Evolutionary conservation across 352 stramenopile genomes (phyloP), one percentile per base, ranked within the genome.

Genomic region (Pythium monospermum): DNA sequence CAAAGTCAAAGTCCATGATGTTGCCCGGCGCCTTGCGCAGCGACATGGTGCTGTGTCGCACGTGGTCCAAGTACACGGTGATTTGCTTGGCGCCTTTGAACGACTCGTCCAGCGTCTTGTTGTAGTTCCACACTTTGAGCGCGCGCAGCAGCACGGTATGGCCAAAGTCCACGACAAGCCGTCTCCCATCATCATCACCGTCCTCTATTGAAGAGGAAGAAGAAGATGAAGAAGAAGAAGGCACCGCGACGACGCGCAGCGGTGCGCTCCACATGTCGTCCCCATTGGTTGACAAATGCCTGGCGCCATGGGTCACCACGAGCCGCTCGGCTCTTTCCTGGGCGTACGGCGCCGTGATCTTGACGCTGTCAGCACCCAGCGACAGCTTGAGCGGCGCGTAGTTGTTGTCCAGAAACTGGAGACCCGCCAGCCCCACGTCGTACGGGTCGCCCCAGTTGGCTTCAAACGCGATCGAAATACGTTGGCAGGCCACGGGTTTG

Each of bases 81-180:
- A 88, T 66, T 41, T 81, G 68, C 37, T 91, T 89, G 23, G 64
- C 73, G 7, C 81, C 81, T 64, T 87, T 86, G 55, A 77, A 86
- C 7, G 76, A 87, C n/a, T 86, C 76, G 16, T 91, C 83, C 1
- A 85, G 57, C 26, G 68, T 75, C 28, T 75, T 73, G 63, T 90
- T 91, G 66, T 89, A 89, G 37, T 91, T 89, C 77, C 78, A 90
- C 21, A 88, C 59, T 42, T 84, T 84, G 32, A 91, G 55, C 2
- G 73, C 79, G 19, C 70, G 68, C 16, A 88, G 40, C 6, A 32
- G 62, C 12, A 83, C 61, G 19, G 47, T 59, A 5, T 81, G 61
- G 0, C 55, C 53, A 31, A 94, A 87, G 21, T 74, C 59, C 4
- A 94, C 49, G 5, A 43, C 50, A 11, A 91, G 19, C 1, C 40